Conservation (phyloP, 257 asterid genomes). For the Linderniella brevidens region DNA sequence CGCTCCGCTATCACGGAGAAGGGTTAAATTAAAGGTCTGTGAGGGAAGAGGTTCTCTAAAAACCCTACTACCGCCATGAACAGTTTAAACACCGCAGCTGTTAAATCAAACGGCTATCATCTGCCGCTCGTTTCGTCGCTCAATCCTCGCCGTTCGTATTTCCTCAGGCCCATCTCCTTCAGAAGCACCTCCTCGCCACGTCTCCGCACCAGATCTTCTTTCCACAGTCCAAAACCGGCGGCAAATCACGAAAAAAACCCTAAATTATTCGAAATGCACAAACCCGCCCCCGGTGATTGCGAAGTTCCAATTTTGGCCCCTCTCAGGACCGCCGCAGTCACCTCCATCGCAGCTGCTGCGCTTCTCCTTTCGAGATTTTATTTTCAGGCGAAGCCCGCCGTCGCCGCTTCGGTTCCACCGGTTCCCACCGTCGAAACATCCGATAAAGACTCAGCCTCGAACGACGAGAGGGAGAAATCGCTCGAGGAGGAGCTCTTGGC, state of each 20-base stretch:
- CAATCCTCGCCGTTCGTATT: constrained; percentile 15
- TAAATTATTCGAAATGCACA: not conserved
- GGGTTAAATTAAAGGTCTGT: too few relatives aligned
- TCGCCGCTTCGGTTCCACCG: constrained; percentile 16
- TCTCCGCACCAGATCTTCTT: constrained; percentile 19
- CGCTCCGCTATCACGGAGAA: not conserved
- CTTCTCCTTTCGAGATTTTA: constrained; percentile 20
- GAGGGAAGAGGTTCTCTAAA: constrained; percentile 3
- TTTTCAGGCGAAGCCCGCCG: constrained; percentile 12
- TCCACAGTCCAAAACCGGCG: constrained; percentile 10
- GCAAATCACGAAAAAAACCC: not conserved
- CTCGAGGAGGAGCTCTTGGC: constrained; percentile 38
- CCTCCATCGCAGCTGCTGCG: constrained; percentile 35
- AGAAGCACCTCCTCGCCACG: constrained; percentile 17
- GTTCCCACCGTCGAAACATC: constrained; percentile 19
- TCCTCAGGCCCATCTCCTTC: constrained; percentile 15
- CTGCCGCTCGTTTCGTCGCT: constrained; percentile 10
- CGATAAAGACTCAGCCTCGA: constrained; percentile 13
- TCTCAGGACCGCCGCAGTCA: constrained; percentile 19
- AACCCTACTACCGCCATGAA: constrained; percentile 38
- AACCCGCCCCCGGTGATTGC: not conserved
- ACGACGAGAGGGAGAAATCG: constrained; percentile 32
- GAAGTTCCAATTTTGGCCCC: constrained; percentile 15
- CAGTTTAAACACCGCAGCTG: constrained; percentile 19
- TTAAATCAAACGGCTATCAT: constrained; percentile 15